Conservation (phyloP, 2,329 filamentous ascomycete species). For the Fusarium tricinctum region DNA sequence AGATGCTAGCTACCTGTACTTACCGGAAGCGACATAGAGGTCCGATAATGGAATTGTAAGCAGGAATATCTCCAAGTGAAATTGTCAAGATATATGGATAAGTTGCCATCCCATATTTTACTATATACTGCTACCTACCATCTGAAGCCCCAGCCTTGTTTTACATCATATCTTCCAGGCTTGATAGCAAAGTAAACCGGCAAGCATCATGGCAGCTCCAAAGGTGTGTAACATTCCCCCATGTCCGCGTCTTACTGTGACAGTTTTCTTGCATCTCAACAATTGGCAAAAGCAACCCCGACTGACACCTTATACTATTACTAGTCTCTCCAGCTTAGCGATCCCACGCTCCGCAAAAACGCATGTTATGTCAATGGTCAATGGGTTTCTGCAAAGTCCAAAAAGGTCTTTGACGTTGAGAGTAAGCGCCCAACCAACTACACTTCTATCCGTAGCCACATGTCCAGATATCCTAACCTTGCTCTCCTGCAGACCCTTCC, state of each 20-base stretch:
- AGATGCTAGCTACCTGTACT: slow-evolving; percentile 2
- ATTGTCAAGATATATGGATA: slow-evolving; percentile 14
- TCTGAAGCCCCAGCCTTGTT: slow-evolving; percentile 16
- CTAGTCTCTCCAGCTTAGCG: slow-evolving; percentile 64
- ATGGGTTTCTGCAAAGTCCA: slow-evolving; percentile 79
- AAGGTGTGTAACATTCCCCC: slow-evolving; percentile 36
- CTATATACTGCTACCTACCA: slow-evolving; percentile 22
- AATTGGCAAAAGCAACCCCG: slow-evolving; percentile 17
- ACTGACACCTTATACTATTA: slow-evolving; percentile 27
- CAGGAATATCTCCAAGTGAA: slow-evolving; percentile 19
- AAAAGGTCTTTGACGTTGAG: slow-evolving; percentile 79
- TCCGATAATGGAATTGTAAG: slow-evolving; percentile 23
- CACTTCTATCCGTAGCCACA: neutral
- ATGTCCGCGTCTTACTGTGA: neutral
- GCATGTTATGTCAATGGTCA: slow-evolving; percentile 81
- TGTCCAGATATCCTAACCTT: slow-evolving; percentile 25
- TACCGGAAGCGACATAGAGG: slow-evolving; percentile 32
- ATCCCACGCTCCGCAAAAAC: slow-evolving; percentile 76
- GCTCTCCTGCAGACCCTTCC: slow-evolving; percentile 71
- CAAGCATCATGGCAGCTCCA: slow-evolving; percentile 39
- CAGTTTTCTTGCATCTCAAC: slow-evolving; percentile 9
- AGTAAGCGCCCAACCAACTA: slow-evolving; percentile 58
- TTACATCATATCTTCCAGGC: slow-evolving; percentile 14
- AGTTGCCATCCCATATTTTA: slow-evolving; percentile 11
- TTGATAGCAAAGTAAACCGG: slow-evolving; percentile 11